phyloP scores from a whole-genome alignment of 495 filamentous ascomycete genomes.

The Podospora didyma region DNA sequence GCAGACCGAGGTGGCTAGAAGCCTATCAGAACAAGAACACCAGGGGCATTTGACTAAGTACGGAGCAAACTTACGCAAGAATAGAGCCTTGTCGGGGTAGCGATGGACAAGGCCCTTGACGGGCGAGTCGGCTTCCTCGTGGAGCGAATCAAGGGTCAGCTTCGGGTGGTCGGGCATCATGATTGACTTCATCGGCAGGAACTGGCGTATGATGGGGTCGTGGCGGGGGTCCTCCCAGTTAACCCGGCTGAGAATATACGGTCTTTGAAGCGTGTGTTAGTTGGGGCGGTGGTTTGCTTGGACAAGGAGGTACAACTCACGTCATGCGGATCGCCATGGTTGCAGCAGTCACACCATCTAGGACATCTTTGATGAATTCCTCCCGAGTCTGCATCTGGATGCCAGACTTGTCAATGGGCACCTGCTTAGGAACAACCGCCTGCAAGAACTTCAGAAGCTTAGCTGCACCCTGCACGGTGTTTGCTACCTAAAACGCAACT shows the following conservation, averaged over 20 bases:
- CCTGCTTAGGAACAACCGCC: slow-evolving; percentile 38
- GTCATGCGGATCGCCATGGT: slow-evolving; percentile 52
- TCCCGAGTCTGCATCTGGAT: slow-evolving; percentile 38
- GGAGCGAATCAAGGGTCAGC: slow-evolving; percentile 39
- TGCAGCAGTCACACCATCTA: slow-evolving; percentile 41
- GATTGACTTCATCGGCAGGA: slow-evolving; percentile 46
- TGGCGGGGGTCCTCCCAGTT: slow-evolving; percentile 53
- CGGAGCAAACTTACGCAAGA: slow-evolving; percentile 44
- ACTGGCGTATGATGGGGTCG: slow-evolving; percentile 53
- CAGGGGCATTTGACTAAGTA: neutral
- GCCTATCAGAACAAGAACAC: no score
- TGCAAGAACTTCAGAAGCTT: slow-evolving; percentile 42
- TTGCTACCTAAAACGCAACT: slow-evolving; percentile 22
- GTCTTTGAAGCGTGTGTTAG: slow-evolving; percentile 33
- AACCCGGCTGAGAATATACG: slow-evolving; percentile 49
- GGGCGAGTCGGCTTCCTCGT: slow-evolving; percentile 46
- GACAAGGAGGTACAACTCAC: slow-evolving; percentile 22
- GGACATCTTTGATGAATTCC: slow-evolving; percentile 49
- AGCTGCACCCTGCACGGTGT: slow-evolving; percentile 34
- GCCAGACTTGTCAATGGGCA: slow-evolving; percentile 31
- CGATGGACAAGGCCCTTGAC: slow-evolving; percentile 52
- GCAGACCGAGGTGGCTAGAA: slow-evolving; percentile 48
- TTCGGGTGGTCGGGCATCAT: slow-evolving; percentile 48
- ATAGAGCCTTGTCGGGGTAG: slow-evolving; percentile 56
- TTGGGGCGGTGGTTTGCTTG: neutral